phyloP scores from a whole-genome alignment of 257 asterid species.

The Echium plantagineum region DNA sequence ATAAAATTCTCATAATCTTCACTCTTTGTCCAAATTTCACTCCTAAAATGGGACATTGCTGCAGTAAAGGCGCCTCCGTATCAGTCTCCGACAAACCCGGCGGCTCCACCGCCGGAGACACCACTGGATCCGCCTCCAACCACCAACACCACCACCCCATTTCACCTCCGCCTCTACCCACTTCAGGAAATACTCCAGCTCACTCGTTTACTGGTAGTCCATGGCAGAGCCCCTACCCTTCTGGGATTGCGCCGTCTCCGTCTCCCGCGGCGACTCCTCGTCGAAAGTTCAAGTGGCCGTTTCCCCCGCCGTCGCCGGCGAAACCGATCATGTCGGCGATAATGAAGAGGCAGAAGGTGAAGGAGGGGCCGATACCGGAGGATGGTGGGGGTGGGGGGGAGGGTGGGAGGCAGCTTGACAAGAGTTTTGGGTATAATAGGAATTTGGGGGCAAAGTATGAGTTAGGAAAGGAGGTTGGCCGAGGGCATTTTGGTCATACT shows the following conservation, averaged over 20 bases:
- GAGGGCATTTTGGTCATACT: constrained; percentile 98
- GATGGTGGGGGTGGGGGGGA: constrained; percentile 36
- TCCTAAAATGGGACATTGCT: constrained; percentile 75
- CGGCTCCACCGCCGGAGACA: constrained; percentile 3
- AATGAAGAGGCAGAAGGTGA: constrained; percentile 52
- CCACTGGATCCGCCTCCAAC: constrained; percentile 7
- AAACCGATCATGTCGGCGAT: constrained; percentile 91
- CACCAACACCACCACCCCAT: constrained; percentile 18
- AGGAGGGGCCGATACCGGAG: constrained; percentile 60
- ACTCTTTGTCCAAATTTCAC: too few relatives aligned
- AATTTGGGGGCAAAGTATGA: constrained; percentile 71
- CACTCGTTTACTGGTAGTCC: constrained; percentile 73
- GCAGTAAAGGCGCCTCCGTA: constrained; percentile 57
- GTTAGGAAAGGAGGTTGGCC: constrained; percentile 87
- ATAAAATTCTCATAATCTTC: too few relatives aligned
- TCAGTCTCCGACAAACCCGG: constrained; percentile 28
- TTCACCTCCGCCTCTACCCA: constrained; percentile 20
- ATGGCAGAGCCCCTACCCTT: constrained; percentile 94
- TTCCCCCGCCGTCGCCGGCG: constrained; percentile 99
- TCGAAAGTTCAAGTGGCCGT: constrained; percentile 88
- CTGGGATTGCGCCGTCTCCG: constrained; percentile 82
- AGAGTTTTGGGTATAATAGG: constrained; percentile 77
- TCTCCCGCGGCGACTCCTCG: constrained; percentile 95
- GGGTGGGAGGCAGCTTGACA: constrained; percentile 62
- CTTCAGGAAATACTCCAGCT: constrained; percentile 51